Percentiles rank a stretch among this genome's conserved stretches.
These are phyloP conservation scores for Boletus reticuloceps DNA, from an alignment of 768 basidiomycete species.

Conservation along the genomic window DNA sequence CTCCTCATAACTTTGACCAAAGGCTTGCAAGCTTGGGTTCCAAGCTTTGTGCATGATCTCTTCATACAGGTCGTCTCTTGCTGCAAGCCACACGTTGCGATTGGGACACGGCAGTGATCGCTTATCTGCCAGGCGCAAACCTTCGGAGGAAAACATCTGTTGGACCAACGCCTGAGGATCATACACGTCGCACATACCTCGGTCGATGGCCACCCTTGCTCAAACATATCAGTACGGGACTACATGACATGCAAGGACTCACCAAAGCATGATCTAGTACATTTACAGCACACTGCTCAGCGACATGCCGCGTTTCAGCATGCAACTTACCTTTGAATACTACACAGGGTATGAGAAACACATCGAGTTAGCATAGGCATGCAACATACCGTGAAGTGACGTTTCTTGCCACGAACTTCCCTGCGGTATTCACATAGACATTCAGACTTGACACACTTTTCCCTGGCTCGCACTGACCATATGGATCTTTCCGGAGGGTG, in stretches of 20 bases:
- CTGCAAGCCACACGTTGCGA: conserved; percentile 65
- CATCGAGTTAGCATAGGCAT: not conserved
- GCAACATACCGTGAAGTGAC: conserved; percentile 74
- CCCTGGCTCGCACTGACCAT: conserved; percentile 54
- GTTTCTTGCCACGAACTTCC: conserved; percentile 87
- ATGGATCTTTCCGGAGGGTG: conserved; percentile 54
- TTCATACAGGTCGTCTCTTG: conserved; percentile 86
- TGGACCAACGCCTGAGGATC: not conserved
- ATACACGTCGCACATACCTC: conserved; percentile 46
- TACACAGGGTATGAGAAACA: conserved; percentile 22
- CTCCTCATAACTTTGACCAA: conserved; percentile 91
- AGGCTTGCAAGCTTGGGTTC: conserved; percentile 66
- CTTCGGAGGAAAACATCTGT: conserved; percentile 28
- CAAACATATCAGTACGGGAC: not conserved
- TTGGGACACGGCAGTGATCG: conserved; percentile 85
- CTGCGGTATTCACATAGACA: conserved; percentile 38
- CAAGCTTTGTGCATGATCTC: conserved; percentile 89
- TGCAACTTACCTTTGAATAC: conserved; percentile 71
- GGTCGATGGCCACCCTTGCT: conserved; percentile 87
- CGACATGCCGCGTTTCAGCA: not conserved
- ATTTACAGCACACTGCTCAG: conserved; percentile 5
- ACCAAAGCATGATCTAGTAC: conserved; percentile 86
- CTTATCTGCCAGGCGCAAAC: conserved; percentile 91
- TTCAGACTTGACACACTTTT: conserved; percentile 22
- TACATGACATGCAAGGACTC: conserved; percentile 16